Evolutionary conservation across 306 rosid species (phyloP).

Genomic region (peach (Prunus persica)): DNA sequence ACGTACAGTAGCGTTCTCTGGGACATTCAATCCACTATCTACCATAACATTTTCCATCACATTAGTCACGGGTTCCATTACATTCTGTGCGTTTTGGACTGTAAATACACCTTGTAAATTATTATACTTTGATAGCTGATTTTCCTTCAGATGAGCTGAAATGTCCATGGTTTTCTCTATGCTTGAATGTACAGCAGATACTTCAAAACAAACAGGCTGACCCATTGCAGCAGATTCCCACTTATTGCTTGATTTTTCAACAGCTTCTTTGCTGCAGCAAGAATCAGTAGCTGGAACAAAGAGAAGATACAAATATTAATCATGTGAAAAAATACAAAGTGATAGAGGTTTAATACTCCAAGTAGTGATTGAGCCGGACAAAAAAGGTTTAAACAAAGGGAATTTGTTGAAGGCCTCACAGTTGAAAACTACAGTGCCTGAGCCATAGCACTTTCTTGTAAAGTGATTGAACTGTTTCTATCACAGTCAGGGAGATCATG

Average conservation of each 20-base stretch:
- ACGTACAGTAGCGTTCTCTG: background rate
- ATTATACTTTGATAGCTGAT: background rate
- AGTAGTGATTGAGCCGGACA: background rate
- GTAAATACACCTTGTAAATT: background rate
- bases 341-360: too few relatives aligned
- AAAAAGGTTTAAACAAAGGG: background rate
- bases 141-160: background rate
- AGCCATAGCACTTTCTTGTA: background rate
- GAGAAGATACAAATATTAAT: too few relatives aligned
- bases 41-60: background rate
- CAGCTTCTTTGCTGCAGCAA: background rate
- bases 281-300: background rate
- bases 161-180: background rate
- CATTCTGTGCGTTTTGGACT: background rate
- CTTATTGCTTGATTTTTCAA: conserved; percentile 4
- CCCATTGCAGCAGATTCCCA: background rate
- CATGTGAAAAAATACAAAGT: too few relatives aligned
- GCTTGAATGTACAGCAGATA: conserved; percentile 7
- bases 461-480: too few relatives aligned
- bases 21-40: too few relatives aligned
- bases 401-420: background rate
- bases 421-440: background rate
- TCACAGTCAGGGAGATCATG: too few relatives aligned
- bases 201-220: background rate
- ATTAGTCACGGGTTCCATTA: background rate